These are phyloP conservation scores for Chaetomium tenue DNA, from an alignment of 495 filamentous ascomycete species.

Conservation along the genomic window DNA sequence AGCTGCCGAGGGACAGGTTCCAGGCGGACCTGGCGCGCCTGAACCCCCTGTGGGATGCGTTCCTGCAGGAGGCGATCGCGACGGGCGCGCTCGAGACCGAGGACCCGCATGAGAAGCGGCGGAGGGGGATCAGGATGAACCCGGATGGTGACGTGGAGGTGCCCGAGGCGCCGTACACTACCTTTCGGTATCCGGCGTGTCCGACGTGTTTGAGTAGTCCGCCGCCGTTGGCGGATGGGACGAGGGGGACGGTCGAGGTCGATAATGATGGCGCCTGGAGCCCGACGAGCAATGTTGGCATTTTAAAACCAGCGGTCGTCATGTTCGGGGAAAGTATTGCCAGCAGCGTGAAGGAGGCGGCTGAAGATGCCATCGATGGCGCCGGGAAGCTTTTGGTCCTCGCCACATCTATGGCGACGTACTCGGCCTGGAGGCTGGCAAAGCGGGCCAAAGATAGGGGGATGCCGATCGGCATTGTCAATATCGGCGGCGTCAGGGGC, in stretches of 20 bases:
- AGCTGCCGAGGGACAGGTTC: conserved; percentile 67
- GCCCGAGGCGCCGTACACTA: conserved; percentile 80
- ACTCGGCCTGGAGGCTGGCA: conserved; percentile 87
- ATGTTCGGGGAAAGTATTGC: conserved; percentile 95
- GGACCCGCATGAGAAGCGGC: conserved; percentile 65
- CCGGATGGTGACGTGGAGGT: conserved; percentile 94
- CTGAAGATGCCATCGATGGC: conserved; percentile 74
- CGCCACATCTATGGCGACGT: conserved; percentile 88
- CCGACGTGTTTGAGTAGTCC: conserved; percentile 71
- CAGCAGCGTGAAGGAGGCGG: conserved; percentile 62
- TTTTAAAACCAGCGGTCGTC: conserved; percentile 86
- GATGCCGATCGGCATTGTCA: conserved; percentile 82
- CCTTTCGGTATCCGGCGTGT: conserved; percentile 89
- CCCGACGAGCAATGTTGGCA: conserved; percentile 64
- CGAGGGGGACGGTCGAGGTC: conserved; percentile 58
- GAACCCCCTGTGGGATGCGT: conserved; percentile 83
- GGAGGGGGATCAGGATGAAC: conserved; percentile 74
- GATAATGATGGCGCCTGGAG: conserved; percentile 81
- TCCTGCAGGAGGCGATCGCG: conserved; percentile 66
- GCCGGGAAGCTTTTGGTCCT: conserved; percentile 73
- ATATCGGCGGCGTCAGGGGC: conserved; percentile 78
- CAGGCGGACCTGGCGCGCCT: conserved; percentile 72
- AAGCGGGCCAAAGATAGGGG: conserved; percentile 76
- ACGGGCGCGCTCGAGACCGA: conserved; percentile 74
- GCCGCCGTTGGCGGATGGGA: conserved; percentile 58